A percentile compares a stretch with the other conserved stretches of the same genome.
Conservation (phyloP, 1,139 yeast genomes). For the Candida frijolesensis region DNA sequence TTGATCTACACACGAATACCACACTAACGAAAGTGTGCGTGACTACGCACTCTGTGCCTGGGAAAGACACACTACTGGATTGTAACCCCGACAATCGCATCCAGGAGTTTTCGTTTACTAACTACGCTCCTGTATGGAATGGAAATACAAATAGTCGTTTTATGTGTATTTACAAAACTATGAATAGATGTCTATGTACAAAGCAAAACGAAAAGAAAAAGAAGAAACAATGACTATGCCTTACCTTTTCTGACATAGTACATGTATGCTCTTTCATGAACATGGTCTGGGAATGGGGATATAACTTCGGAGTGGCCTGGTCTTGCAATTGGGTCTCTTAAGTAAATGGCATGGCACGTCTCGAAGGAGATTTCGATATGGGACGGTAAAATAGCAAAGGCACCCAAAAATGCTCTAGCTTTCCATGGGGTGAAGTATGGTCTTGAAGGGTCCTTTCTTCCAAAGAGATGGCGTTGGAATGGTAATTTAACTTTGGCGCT, state of each 20-base stretch:
- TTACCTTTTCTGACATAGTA: constrained; percentile 82
- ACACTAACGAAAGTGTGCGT: too few species aligned
- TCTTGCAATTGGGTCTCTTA: constrained; percentile 96
- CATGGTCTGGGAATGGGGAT: constrained; percentile 80
- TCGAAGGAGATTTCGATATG: constrained; percentile 88
- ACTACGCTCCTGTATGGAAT: background rate
- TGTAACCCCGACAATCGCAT: too few species aligned
- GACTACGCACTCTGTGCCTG: too few species aligned
- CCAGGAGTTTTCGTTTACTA: too few species aligned
- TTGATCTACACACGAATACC: too few species aligned
- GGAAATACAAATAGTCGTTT: background rate
- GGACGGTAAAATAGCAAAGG: constrained; percentile 88
- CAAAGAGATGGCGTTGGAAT: constrained; percentile 77
- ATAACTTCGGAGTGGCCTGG: constrained; percentile 97
- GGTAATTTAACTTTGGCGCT: constrained; percentile 57
- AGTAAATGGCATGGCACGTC: constrained; percentile 92
- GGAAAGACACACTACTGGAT: too few species aligned
- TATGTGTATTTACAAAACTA: constrained; percentile 6
- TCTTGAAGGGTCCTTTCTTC: constrained; percentile 74
- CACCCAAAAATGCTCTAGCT: constrained; percentile 90
- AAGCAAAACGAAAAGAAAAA: background rate
- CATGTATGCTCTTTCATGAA: constrained; percentile 95
- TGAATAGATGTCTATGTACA: constrained; percentile 10
- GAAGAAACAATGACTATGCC: constrained; percentile 27
- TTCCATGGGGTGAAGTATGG: constrained; percentile 96